phyloP scores from a whole-genome alignment of 306 rosid genomes.

The Cucurbita argyrosperma region DNA sequence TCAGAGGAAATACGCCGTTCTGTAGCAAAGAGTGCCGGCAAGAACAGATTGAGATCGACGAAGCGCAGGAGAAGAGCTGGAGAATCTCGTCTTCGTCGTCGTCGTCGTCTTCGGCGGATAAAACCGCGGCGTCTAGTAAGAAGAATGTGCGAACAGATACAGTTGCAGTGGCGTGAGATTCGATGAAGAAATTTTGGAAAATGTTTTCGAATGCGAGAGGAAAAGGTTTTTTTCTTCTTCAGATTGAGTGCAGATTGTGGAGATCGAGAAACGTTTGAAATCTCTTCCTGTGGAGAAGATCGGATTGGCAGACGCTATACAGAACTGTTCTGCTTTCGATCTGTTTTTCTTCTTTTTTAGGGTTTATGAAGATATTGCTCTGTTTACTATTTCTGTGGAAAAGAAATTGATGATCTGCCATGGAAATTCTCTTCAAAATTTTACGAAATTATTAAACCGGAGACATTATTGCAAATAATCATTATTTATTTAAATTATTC shows the following conservation, averaged over 20 bases:
- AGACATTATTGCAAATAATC: not conserved
- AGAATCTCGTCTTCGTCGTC: slow-evolving; percentile 14
- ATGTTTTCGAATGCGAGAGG: not conserved
- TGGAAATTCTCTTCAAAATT: not conserved
- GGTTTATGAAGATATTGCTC: not conserved
- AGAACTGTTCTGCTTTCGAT: not conserved
- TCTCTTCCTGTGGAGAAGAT: not conserved
- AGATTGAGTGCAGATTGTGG: not conserved
- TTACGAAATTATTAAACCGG: not conserved
- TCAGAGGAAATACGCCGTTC: slow-evolving; percentile 86
- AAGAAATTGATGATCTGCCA: not conserved
- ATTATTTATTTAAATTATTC: not conserved
- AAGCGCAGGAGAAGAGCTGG: slow-evolving; percentile 60
- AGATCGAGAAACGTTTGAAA: not conserved
- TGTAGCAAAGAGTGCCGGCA: slow-evolving; percentile 91
- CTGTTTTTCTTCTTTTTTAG: not conserved
- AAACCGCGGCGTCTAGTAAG: slow-evolving; percentile 43
- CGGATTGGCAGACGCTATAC: not conserved
- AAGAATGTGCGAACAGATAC: slow-evolving; percentile 48
- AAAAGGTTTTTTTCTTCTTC: not conserved
- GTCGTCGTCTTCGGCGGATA: slow-evolving; percentile 4
- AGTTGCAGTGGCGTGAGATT: slow-evolving; percentile 52
- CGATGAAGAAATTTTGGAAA: not conserved
- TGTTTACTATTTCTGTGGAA: not conserved
- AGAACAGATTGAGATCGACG: slow-evolving; percentile 71